Percentiles rank a stretch among this genome's conserved stretches.
Conservation (phyloP, 2,329 filamentous ascomycete genomes). For the Paecilomyces formosus region DNA sequence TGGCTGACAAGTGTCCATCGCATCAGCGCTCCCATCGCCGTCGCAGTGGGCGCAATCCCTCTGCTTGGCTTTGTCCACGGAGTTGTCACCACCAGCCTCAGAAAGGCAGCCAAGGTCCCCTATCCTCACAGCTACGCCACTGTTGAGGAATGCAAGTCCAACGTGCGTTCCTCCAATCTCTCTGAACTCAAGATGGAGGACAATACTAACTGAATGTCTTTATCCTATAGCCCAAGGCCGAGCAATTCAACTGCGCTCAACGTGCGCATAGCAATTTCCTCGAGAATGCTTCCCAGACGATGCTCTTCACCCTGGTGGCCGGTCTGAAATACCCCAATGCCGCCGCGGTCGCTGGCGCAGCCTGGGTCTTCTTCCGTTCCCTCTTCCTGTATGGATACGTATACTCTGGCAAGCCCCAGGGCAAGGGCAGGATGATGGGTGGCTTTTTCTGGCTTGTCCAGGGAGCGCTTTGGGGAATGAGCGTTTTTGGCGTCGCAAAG, state of each 20-base stretch:
- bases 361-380: slow-evolving; percentile 45
- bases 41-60: slow-evolving; percentile 47
- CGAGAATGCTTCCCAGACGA: slow-evolving; percentile 49
- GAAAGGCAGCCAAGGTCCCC: slow-evolving; percentile 46
- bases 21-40: slow-evolving; percentile 47
- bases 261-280: slow-evolving; percentile 53
- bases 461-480: slow-evolving; percentile 32
- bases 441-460: slow-evolving; percentile 32
- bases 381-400: slow-evolving; percentile 45
- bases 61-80: slow-evolving; percentile 48
- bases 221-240: slow-evolving; percentile 28
- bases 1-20: neutral
- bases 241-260: slow-evolving; percentile 48
- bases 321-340: slow-evolving; percentile 48
- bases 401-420: slow-evolving; percentile 29
- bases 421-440: slow-evolving; percentile 29
- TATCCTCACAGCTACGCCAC: slow-evolving; percentile 56
- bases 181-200: slow-evolving; percentile 27
- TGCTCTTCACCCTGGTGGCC: slow-evolving; percentile 46
- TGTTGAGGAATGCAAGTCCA: slow-evolving; percentile 43
- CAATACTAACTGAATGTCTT: neutral
- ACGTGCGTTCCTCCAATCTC: slow-evolving; percentile 33
- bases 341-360: slow-evolving; percentile 37
- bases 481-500: slow-evolving; percentile 26
- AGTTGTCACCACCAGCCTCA: slow-evolving; percentile 35